Percentiles rank a stretch among this genome's conserved stretches.
Evolutionary conservation across 257 asterid species (phyloP).

Genomic region (Striga asiatica): DNA sequence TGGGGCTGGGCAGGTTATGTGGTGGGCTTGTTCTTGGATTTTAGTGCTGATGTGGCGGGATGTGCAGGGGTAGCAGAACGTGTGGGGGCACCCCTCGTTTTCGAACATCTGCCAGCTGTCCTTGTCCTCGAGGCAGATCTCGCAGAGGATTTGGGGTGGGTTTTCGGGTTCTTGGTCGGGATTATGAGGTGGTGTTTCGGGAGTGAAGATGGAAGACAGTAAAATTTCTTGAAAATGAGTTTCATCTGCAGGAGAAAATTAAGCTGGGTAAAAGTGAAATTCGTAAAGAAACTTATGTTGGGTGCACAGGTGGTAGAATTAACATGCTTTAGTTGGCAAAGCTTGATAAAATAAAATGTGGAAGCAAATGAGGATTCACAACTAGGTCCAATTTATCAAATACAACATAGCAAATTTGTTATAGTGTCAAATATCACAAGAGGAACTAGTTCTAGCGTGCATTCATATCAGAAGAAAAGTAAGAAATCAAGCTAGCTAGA

Average conservation of each 20-base stretch:
- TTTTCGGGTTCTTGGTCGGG: slow-evolving; percentile 2
- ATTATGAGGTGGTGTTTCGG: slow-evolving; percentile 1
- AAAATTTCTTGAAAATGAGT: slow-evolving; percentile 38
- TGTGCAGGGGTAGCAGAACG: slow-evolving; percentile 58
- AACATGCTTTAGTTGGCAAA: no score
- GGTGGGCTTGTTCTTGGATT: slow-evolving; percentile 26
- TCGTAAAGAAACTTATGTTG: no score
- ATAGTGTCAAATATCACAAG: not conserved
- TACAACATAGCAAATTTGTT: no score
- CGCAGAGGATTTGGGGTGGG: slow-evolving; percentile 26
- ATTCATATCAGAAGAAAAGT: not conserved
- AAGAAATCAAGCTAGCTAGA: not conserved
- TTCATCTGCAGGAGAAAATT: slow-evolving; percentile 32
- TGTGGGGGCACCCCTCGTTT: slow-evolving; percentile 37
- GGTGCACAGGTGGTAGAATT: no score
- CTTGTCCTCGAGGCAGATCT: slow-evolving; percentile 53
- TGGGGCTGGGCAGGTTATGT: slow-evolving; percentile 36
- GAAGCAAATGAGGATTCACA: no score
- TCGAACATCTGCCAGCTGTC: slow-evolving; percentile 51
- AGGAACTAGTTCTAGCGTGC: not conserved
- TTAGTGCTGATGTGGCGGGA: slow-evolving; percentile 34
- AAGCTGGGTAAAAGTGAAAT: no score
- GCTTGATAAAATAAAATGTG: no score
- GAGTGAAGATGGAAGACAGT: slow-evolving; percentile 28
- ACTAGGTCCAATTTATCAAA: no score